Conservation (phyloP, 2,329 filamentous ascomycete genomes). For the Biscogniauxia marginata region DNA sequence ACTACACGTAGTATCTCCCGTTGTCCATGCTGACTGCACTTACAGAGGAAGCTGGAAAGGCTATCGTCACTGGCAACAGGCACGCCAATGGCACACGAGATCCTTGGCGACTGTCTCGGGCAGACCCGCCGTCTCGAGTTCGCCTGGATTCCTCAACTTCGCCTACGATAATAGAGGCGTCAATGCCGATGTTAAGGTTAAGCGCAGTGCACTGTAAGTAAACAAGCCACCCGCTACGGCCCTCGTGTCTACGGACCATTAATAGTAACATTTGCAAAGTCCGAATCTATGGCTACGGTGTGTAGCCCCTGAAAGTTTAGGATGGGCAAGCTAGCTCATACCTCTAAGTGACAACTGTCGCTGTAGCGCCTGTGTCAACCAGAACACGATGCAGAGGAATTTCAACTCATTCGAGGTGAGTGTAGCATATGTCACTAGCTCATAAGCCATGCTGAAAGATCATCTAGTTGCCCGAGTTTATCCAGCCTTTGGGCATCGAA, state of each 20-base stretch:
- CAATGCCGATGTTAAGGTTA: too few relatives aligned
- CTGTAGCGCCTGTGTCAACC: slow-evolving; percentile 65
- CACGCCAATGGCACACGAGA: slow-evolving; percentile 7
- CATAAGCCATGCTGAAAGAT: slow-evolving; percentile 6
- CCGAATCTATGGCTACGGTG: slow-evolving; percentile 41
- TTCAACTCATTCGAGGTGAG: slow-evolving; percentile 66
- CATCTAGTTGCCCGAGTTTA: slow-evolving; percentile 45
- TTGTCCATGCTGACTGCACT: slow-evolving; percentile 4
- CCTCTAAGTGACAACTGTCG: slow-evolving; percentile 67
- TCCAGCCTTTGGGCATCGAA: slow-evolving; percentile 36
- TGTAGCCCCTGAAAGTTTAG: background rate
- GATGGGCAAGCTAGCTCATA: slow-evolving; percentile 13
- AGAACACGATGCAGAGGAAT: slow-evolving; percentile 66
- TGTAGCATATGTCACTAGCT: slow-evolving; percentile 2
- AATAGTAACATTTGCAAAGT: slow-evolving; percentile 27
- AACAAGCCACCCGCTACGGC: background rate
- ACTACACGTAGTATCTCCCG: background rate
- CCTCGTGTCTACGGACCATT: background rate
- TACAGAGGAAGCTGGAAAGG: slow-evolving; percentile 5
- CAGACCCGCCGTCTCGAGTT: slow-evolving; percentile 15
- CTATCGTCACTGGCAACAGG: slow-evolving; percentile 4
- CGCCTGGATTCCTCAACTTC: slow-evolving; percentile 13
- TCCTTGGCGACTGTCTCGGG: slow-evolving; percentile 9
- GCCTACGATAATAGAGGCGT: slow-evolving; percentile 8
- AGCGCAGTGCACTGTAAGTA: slow-evolving; percentile 24